Conservation (phyloP, 768 basidiomycete genomes). For the Sporobolomyces roseus region DNA sequence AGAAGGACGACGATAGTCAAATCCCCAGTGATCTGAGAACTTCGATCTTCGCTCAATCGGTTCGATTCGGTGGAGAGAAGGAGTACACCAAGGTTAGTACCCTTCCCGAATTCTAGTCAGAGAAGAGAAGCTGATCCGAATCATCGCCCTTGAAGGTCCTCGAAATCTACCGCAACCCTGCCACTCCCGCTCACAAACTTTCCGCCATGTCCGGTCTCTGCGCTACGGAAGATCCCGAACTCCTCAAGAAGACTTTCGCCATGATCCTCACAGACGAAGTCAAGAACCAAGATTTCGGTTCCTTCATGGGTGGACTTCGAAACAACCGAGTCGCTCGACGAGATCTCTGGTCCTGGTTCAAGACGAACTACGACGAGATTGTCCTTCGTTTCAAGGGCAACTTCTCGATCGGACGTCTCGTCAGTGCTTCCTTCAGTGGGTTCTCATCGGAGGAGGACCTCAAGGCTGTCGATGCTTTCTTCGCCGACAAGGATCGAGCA, state of each 20-base stretch:
- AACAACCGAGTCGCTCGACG: conserved; percentile 54
- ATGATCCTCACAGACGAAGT: conserved; percentile 55
- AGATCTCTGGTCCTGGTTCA: conserved; percentile 61
- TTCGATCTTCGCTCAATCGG: conserved; percentile 55
- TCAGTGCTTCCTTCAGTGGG: conserved; percentile 52
- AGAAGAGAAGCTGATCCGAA: too few relatives aligned
- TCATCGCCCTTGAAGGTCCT: conserved; percentile 48
- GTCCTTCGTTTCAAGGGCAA: conserved; percentile 66
- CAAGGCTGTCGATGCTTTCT: conserved; percentile 64
- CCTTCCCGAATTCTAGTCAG: too few relatives aligned
- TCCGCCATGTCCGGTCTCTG: conserved; percentile 65
- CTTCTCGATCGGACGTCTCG: conserved; percentile 51
- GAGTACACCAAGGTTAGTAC: conserved; percentile 65
- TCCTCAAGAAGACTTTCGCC: conserved; percentile 51
- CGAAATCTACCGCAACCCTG: conserved; percentile 65
- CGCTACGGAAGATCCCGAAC: conserved; percentile 57
- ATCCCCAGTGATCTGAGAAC: conserved; percentile 76
- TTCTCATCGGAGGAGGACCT: conserved; percentile 69
- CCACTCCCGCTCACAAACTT: conserved; percentile 68
- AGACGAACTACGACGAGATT: conserved; percentile 62
- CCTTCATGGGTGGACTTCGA: conserved; percentile 54
- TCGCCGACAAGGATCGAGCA: conserved; percentile 64
- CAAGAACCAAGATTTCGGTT: conserved; percentile 60
- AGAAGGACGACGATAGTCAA: conserved; percentile 67
- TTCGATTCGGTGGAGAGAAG: conserved; percentile 65